Base-by-base conservation (phyloP, 139 green algal species). In the Ettlia oleoabundans region DNA sequence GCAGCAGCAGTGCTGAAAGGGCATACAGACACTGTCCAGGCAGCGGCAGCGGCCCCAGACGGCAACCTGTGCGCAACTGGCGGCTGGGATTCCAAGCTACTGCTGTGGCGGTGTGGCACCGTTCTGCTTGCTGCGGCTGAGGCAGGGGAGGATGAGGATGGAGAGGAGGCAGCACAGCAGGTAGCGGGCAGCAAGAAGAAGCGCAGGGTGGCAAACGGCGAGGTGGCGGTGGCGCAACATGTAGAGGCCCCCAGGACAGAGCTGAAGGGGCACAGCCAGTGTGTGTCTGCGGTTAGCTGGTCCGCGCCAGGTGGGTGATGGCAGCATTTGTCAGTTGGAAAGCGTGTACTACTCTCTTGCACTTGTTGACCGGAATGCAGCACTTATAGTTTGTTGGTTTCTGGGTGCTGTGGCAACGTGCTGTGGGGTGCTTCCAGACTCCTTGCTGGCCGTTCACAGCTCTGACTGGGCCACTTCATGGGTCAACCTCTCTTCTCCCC, bases 231-330 rank as follows among this genome's bases (percentile, higher is more conserved):
- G 28, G 55, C 73, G 22, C 43, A 76, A 8, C 38, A 90, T 0
- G 42, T 63, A 28, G 87, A 93, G 82, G 82, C 71, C 15, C 62
- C 85, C 15, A 66, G 67, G 15, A 38, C 15, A 7, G 62, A 85
- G 81, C 84, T 94, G 74, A 52, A 41, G 4, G 95, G 89, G 1
- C 95, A 98, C 79, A 79, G 91, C 52, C 92, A 96, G 76, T 93
- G 87, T 26, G 91, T 97, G 24, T 85, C 91, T 4, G 80, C 79
- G 2, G 66, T 95, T 2, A 67, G 79, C 6, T 98, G 92, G 92
- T 72, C 89, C 1, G 76, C 69, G 9, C 68, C 85, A 52, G 72
- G 67, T 76, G 63, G 4, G 77, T 22, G 41, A 15, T 21, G 0
- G 15, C 22, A n/a, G n/a, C n/a, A n/a, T n/a, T n/a, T n/a, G n/a